phyloP scores from a whole-genome alignment of 2,329 filamentous ascomycete genomes.

The Sporothrix dimorphospora region DNA sequence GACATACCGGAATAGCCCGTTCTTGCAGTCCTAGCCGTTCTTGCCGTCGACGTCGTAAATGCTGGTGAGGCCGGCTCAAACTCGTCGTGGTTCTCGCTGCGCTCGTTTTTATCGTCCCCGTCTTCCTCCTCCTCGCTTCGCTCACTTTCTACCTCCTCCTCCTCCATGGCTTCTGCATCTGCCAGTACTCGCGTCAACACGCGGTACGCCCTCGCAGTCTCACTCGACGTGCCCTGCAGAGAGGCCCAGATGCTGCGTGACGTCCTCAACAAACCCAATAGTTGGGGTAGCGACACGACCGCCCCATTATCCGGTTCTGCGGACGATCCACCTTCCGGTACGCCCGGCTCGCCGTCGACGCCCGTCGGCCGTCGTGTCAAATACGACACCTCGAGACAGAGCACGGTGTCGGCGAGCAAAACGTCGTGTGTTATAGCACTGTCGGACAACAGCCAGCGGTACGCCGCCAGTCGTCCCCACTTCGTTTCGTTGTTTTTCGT shows the following conservation, averaged over 20 bases:
- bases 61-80: not conserved
- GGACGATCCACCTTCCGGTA: not conserved
- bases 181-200: conserved; percentile 41
- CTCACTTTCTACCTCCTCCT: not conserved
- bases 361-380: conserved; percentile 27
- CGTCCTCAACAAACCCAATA: conserved; percentile 38
- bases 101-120: not conserved
- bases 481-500: not conserved
- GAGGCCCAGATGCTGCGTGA: conserved; percentile 40
- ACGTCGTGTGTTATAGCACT: conserved; percentile 51
- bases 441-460: conserved; percentile 47
- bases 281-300: conserved; percentile 33
- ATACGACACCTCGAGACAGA: conserved; percentile 45
- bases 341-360: not conserved
- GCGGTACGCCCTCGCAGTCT: conserved; percentile 40
- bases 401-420: conserved; percentile 51
- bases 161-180: conserved; percentile 29
- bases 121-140: not conserved
- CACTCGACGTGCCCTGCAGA: conserved; percentile 35
- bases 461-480: conserved; percentile 44
- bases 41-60: not conserved
- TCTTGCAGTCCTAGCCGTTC: not conserved
- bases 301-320: not conserved
- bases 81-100: not conserved
- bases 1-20: not conserved